These are phyloP conservation scores for Podospora comata DNA, from an alignment of 495 filamentous ascomycete species.

Conservation along the genomic window DNA sequence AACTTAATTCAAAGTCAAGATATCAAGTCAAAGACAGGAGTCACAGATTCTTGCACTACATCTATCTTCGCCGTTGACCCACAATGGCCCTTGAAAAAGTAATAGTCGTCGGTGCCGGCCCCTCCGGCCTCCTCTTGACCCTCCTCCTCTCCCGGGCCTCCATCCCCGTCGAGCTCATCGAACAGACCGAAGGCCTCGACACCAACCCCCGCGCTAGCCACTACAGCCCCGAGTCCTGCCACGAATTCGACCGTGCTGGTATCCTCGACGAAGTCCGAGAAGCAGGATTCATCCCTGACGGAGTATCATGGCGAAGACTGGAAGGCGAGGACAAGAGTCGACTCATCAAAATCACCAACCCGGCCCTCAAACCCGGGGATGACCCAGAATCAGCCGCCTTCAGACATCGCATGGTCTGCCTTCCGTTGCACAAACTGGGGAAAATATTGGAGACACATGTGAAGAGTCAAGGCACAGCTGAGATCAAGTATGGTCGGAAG, in stretches of 20 bases:
- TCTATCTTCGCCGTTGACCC: background rate
- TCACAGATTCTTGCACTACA: too few species aligned
- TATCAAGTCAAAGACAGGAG: background rate
- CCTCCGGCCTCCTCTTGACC: conserved; percentile 54
- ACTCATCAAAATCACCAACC: conserved; percentile 21
- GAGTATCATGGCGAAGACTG: conserved; percentile 48
- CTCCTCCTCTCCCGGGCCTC: conserved; percentile 54
- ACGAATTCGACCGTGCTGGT: conserved; percentile 49
- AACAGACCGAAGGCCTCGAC: conserved; percentile 49
- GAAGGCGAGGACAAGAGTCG: conserved; percentile 32
- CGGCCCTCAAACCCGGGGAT: conserved; percentile 31
- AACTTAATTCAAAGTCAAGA: background rate
- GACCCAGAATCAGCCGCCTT: conserved; percentile 34
- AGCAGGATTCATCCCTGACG: conserved; percentile 41
- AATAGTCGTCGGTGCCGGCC: conserved; percentile 56
- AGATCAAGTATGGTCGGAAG: conserved; percentile 30
- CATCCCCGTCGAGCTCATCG: conserved; percentile 52
- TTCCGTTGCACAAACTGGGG: conserved; percentile 47
- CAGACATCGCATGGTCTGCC: conserved; percentile 46
- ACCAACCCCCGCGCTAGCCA: conserved; percentile 56
- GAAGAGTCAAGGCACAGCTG: conserved; percentile 11
- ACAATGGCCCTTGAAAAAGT: conserved; percentile 22
- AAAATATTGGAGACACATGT: conserved; percentile 21
- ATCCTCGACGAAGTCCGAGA: conserved; percentile 45
- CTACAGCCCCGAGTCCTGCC: conserved; percentile 43